Evolutionary conservation across 495 filamentous ascomycete species (phyloP), one percentile per base, ranked within the genome.

Genomic region (Tuber melanosporum): DNA sequence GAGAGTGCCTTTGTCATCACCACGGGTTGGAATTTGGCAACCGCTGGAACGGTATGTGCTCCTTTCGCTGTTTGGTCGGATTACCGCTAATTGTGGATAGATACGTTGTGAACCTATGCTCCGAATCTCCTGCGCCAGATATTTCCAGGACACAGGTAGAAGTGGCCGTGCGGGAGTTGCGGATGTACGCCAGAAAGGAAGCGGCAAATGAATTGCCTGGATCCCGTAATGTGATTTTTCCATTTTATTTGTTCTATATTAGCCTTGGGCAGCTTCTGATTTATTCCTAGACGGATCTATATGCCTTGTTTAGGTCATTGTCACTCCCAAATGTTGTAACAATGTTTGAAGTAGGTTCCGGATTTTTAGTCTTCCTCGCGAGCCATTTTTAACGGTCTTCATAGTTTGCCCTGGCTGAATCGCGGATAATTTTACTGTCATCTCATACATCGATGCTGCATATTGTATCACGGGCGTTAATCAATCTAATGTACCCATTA

Each of bases 371-470:
- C 43, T 49, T 42, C 3, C 45, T 45, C 47, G 20, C 20, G 32
- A 20, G 22, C 62, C 46, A 76, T 41, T 22, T 14, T 71, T 78
- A 73, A 76, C 79, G 47, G 19, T 41, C 57, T 71, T 32, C 66
- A 70, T 70, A 87, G 86, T 97, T 94, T 84, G 93, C 93, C 77
- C 88, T 99, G 82, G 90, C 93, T 2, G 95, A 99, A 84, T 94
- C 94, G 26, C 92, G 95, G 43, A 98, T 98, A 84, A 98, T 99
- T 83, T 89, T 99, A 74, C 86, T 98, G 44, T 98, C 95, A 19
- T 97, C 95, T 3, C 93, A 99, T 83, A 96, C 95, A 1, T 91
- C 93, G 42, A 98, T 99, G 95, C 88, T 99, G 72, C 93, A 98
- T 82, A 90, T 98, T 32, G 94, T 93, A 3, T 94, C 91, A 79